phyloP scores from a whole-genome alignment of 2,329 filamentous ascomycete genomes.

The Magnaporthiopsis incrustans region DNA sequence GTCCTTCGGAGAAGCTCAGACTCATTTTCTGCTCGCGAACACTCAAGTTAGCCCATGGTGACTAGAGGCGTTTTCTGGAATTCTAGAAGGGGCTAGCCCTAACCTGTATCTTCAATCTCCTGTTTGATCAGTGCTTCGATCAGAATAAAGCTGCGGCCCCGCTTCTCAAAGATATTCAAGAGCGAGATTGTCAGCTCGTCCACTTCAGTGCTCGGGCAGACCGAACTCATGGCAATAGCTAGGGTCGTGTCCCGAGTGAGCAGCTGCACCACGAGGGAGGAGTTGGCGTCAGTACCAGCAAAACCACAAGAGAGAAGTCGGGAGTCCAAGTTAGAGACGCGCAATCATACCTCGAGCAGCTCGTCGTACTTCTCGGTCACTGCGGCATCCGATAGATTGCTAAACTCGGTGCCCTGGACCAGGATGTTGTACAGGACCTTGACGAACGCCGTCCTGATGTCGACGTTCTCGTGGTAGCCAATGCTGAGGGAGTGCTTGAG shows the following conservation, averaged over 20 bases:
- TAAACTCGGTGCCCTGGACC: conserved; percentile 65
- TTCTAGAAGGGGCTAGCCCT: conserved; percentile 10
- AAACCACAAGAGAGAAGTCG: background rate
- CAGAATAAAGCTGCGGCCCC: conserved; percentile 54
- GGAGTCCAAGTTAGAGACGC: conserved; percentile 8
- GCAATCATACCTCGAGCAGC: conserved; percentile 42
- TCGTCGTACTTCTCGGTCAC: conserved; percentile 63
- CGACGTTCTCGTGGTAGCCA: conserved; percentile 62
- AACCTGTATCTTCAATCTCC: conserved; percentile 59
- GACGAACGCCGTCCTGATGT: conserved; percentile 62
- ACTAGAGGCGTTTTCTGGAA: background rate
- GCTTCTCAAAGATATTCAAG: conserved; percentile 61
- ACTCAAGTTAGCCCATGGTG: background rate
- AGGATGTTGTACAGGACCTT: conserved; percentile 64
- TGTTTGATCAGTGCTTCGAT: conserved; percentile 60
- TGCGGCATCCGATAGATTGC: conserved; percentile 57
- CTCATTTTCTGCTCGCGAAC: conserved; percentile 48
- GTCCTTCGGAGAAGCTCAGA: conserved; percentile 59
- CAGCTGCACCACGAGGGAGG: conserved; percentile 28
- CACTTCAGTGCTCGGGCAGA: conserved; percentile 59
- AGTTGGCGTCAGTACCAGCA: conserved; percentile 10
- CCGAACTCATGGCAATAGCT: conserved; percentile 54
- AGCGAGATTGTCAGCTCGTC: conserved; percentile 62
- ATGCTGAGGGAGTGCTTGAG: conserved; percentile 63
- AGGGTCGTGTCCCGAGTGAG: conserved; percentile 55